phyloP scores from a whole-genome alignment of 345 rosid genomes.

The Aquilaria malaccensis region DNA sequence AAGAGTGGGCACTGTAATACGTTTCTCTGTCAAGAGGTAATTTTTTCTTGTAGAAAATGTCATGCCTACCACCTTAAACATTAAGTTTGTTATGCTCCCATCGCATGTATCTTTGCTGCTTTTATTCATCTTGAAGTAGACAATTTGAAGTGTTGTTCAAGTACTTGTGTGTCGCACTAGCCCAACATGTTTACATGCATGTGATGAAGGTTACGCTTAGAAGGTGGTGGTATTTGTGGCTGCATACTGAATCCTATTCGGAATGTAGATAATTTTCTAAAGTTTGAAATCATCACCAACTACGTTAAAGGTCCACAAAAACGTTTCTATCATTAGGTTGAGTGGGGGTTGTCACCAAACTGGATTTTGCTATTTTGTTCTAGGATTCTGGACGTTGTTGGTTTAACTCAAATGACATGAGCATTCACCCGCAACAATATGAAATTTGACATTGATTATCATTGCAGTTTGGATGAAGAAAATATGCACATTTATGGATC shows the following conservation, averaged over 20 bases:
- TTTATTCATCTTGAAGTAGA: background rate
- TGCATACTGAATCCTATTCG: no score
- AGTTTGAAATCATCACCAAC: background rate
- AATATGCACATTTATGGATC: constrained; percentile 68
- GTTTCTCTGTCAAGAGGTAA: constrained; percentile 75
- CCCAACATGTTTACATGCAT: background rate
- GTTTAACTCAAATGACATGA: background rate
- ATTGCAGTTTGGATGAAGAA: constrained; percentile 73
- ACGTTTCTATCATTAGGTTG: background rate
- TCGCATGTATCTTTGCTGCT: background rate
- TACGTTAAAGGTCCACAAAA: background rate
- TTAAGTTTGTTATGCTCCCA: background rate
- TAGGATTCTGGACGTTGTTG: background rate
- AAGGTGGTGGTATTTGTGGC: no score
- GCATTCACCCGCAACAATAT: background rate
- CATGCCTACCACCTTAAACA: background rate
- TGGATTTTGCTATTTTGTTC: background rate
- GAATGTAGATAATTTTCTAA: background rate
- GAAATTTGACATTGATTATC: constrained; percentile 10
- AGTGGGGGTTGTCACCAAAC: background rate
- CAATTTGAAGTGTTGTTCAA: background rate
- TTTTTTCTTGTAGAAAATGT: background rate
- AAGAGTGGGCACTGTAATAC: constrained; percentile 64
- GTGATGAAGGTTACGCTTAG: no score
- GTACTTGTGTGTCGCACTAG: background rate